A percentile compares a stretch with the other conserved stretches of the same genome.
phyloP scores from a whole-genome alignment of 306 rosid genomes.

The Malus sylvestris region DNA sequence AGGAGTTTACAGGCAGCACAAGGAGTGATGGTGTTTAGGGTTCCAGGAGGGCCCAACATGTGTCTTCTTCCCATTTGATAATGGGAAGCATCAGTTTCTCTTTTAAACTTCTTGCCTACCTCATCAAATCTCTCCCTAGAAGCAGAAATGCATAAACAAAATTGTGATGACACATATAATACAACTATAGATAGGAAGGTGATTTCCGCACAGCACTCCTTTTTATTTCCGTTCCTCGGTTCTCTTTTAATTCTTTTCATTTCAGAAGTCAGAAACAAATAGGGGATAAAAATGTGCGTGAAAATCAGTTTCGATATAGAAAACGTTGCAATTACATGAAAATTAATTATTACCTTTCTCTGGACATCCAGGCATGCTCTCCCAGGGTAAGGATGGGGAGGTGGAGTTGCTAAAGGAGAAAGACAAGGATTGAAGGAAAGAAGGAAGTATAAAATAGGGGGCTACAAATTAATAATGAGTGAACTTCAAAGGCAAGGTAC shows the following conservation, averaged over 20 bases:
- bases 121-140: constrained; percentile 67
- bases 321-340: background rate
- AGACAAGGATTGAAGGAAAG: constrained; percentile 14
- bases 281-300: background rate
- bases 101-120: constrained; percentile 78
- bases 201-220: background rate
- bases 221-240: background rate
- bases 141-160: background rate
- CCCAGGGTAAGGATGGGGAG: constrained; percentile 24
- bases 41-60: constrained; percentile 78
- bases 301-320: background rate
- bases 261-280: background rate
- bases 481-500: constrained; percentile 84
- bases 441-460: constrained; percentile 28
- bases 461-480: constrained; percentile 22
- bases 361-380: constrained; percentile 99
- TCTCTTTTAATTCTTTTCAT: background rate
- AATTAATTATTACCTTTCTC: constrained; percentile 66
- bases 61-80: constrained; percentile 66
- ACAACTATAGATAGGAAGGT: background rate
- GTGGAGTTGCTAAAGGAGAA: constrained; percentile 17
- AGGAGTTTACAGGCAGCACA: constrained; percentile 96
- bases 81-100: constrained; percentile 55
- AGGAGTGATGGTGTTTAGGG: constrained; percentile 85
- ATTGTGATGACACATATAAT: background rate